Percentiles rank a stretch among this genome's conserved stretches.
Conservation (phyloP, 257 asterid species). For the Solanum chaucha region DNA sequence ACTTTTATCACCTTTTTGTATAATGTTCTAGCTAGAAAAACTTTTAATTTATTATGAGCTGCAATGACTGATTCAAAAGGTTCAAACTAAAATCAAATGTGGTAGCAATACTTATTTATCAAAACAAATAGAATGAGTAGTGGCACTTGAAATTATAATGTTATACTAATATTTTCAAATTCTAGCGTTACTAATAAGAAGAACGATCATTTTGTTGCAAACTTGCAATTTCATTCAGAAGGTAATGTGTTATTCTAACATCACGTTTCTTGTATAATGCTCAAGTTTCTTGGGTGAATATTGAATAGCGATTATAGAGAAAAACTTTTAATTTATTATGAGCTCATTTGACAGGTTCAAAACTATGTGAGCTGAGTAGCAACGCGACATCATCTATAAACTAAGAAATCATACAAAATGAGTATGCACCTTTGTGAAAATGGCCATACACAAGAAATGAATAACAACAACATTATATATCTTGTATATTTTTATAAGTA, state of each 20-base stretch:
- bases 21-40: too few species aligned
- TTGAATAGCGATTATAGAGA: not conserved
- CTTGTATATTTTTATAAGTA: not conserved
- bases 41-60: too few species aligned
- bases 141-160: not conserved
- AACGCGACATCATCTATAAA: not conserved
- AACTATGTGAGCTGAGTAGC: not conserved
- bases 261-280: not conserved
- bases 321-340: not conserved
- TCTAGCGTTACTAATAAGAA: not conserved
- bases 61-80: too few species aligned
- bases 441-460: not conserved
- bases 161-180: not conserved
- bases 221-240: not conserved
- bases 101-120: too few species aligned
- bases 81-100: too few species aligned
- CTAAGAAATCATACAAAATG: not conserved
- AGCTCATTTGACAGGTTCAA: not conserved
- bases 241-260: not conserved
- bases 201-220: not conserved
- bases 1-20: too few species aligned
- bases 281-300: not conserved
- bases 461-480: not conserved
- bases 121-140: not conserved
- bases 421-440: not conserved